Evolutionary conservation across 1,284 basidiomycete genomes (phyloP).

Genomic region (Leccinum angustisporum): DNA sequence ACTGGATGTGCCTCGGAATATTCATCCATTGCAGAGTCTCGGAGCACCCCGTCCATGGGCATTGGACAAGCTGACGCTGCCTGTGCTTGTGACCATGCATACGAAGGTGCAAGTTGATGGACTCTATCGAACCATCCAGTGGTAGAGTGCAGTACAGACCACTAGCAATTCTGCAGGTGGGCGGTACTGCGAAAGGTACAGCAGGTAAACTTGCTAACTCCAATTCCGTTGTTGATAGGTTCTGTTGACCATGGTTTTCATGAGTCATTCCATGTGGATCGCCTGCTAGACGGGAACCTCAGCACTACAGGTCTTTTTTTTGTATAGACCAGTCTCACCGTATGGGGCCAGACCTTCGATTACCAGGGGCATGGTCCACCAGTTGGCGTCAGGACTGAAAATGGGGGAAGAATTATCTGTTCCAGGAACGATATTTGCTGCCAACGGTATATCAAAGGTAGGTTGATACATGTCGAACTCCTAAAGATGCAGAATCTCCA

Average conservation of each 20-base stretch:
- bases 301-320: background rate
- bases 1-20: conserved; percentile 18
- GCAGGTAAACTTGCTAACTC: background rate
- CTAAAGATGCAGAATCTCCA: background rate
- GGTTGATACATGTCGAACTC: conserved; percentile 6
- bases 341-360: background rate
- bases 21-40: conserved; percentile 14
- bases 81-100: conserved; percentile 11
- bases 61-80: conserved; percentile 4
- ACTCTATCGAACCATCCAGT: conserved; percentile 6
- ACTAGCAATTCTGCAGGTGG: conserved; percentile 3
- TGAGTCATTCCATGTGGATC: background rate
- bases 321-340: background rate
- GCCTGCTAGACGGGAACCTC: conserved; percentile 1
- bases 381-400: background rate
- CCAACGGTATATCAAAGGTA: background rate
- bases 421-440: background rate
- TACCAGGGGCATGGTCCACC: background rate
- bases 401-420: background rate
- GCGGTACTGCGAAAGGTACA: background rate
- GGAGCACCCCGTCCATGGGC: conserved; percentile 15
- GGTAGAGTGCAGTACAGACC: conserved; percentile 5
- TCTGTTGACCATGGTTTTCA: background rate
- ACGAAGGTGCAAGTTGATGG: conserved; percentile 13
- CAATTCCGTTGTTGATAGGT: background rate